These are phyloP conservation scores for Kwoniella shivajii DNA, from an alignment of 1,284 basidiomycete genomes.

Conservation along the genomic window DNA sequence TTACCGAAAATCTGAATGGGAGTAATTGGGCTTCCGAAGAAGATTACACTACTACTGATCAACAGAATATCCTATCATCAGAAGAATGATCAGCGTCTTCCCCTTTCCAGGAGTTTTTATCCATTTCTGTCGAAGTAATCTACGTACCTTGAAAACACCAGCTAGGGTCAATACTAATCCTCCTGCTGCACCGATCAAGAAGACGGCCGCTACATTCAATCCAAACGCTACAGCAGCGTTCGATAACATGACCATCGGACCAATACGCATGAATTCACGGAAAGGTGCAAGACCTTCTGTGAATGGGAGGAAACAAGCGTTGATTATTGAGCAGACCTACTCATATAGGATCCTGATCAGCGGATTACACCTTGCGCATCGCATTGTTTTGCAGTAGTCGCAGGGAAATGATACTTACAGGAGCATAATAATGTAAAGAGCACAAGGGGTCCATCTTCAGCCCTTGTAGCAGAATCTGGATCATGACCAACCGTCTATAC, in stretches of 20 bases:
- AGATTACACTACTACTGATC: slow-evolving; percentile 79
- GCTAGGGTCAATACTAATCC: slow-evolving; percentile 90
- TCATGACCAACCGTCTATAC: slow-evolving; percentile 78
- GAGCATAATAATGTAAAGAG: slow-evolving; percentile 92
- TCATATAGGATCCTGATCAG: neutral
- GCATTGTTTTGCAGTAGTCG: neutral
- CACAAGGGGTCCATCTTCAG: slow-evolving; percentile 84
- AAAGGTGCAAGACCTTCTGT: slow-evolving; percentile 91
- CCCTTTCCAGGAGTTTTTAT: neutral
- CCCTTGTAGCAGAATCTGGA: slow-evolving; percentile 62
- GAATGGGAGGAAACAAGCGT: slow-evolving; percentile 79
- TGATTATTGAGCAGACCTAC: slow-evolving; percentile 78
- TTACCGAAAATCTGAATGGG: slow-evolving; percentile 79
- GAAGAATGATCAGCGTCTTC: neutral
- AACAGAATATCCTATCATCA: slow-evolving; percentile 80
- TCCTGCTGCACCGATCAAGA: slow-evolving; percentile 84
- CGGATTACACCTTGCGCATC: neutral
- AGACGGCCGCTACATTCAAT: slow-evolving; percentile 88
- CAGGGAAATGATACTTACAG: slow-evolving; percentile 52
- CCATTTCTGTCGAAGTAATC: neutral
- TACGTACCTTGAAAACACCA: slow-evolving; percentile 81
- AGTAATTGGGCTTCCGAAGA: slow-evolving; percentile 78
- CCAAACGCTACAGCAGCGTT: slow-evolving; percentile 90
- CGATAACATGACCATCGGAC: slow-evolving; percentile 72
- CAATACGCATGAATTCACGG: slow-evolving; percentile 67